Evolutionary conservation across 2,329 filamentous ascomycete genomes (phyloP).

Genomic region (Calonectria pseudoturangicola): DNA sequence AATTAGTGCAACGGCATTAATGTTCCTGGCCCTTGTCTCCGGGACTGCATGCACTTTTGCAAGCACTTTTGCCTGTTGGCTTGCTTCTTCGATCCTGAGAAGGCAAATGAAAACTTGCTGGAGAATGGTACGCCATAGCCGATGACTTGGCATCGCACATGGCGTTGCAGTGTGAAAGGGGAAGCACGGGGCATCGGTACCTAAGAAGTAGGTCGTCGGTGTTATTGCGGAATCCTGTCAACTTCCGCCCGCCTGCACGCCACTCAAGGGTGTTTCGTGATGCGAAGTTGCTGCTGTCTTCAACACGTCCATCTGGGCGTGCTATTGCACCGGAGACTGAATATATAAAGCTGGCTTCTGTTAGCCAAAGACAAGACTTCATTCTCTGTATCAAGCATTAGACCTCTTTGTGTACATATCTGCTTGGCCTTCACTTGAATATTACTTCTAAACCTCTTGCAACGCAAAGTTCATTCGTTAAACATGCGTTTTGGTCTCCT

Average conservation of each 20-base stretch:
- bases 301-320: too few species aligned
- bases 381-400: background rate
- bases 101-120: slow-evolving; percentile 4
- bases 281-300: background rate
- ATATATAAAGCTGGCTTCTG: background rate
- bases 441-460: background rate
- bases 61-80: slow-evolving; percentile 11
- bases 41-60: slow-evolving; percentile 27
- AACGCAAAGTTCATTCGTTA: background rate
- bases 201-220: slow-evolving; percentile 17
- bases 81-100: slow-evolving; percentile 4
- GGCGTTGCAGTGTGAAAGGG: slow-evolving; percentile 17
- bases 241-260: background rate
- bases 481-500: slow-evolving; percentile 26
- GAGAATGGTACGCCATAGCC: background rate
- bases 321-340: background rate
- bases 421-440: background rate
- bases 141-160: slow-evolving; percentile 4
- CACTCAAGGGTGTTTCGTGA: background rate
- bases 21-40: slow-evolving; percentile 21
- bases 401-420: background rate
- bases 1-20: slow-evolving; percentile 25
- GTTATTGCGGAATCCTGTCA: background rate
- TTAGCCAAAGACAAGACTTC: background rate
- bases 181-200: slow-evolving; percentile 14